Base-by-base conservation (phyloP, 257 asterid species). In the Lithospermum erythrorhizon region DNA sequence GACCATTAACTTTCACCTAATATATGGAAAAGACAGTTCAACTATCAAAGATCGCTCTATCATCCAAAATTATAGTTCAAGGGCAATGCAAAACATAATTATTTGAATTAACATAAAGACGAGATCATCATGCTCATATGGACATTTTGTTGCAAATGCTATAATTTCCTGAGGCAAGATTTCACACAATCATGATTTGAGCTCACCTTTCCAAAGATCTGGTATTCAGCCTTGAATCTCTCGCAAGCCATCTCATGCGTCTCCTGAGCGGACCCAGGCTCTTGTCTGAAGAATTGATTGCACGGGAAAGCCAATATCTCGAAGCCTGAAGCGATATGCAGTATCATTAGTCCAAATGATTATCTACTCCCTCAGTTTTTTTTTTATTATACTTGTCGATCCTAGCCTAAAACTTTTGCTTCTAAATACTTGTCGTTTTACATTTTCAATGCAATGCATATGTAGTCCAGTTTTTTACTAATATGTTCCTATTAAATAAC, bases 301-400 rank as follows among this genome's bases (percentile, higher is more conserved):
- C 96, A 87, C 0, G 97, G 97, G 61, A 87, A 90, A 19, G 94
- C 97, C 83, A 87, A 72, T 68, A 90, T 75, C 78, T 83, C 95
- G 22, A 90, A 85, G 55, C 82, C 95, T 88, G 67, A 57, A n/a
- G 70, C 3, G 54, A 45, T 53, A 66, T 25, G 49, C 49, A 70
- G 70, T 13, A 65, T 66, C 24, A 67, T 2, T 29, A 61, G 58
- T 6, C 4, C 18, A 65, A 53, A 58, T n/a, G 2, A 3, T 65
- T 21, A 21, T 52, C 19, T 15, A n/a, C n/a, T n/a, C n/a, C n/a
- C n/a, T n/a, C n/a, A n/a, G n/a, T n/a, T n/a, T n/a, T n/a, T n/a
- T n/a, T n/a, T n/a, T n/a, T n/a, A n/a, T n/a, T n/a, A n/a, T n/a
- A n/a, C n/a, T n/a, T n/a, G n/a, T n/a, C n/a, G n/a, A n/a, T n/a